These are phyloP conservation scores for Pseudofabraea citricarpa DNA, from an alignment of 2,329 filamentous ascomycete species.

Conservation along the genomic window DNA sequence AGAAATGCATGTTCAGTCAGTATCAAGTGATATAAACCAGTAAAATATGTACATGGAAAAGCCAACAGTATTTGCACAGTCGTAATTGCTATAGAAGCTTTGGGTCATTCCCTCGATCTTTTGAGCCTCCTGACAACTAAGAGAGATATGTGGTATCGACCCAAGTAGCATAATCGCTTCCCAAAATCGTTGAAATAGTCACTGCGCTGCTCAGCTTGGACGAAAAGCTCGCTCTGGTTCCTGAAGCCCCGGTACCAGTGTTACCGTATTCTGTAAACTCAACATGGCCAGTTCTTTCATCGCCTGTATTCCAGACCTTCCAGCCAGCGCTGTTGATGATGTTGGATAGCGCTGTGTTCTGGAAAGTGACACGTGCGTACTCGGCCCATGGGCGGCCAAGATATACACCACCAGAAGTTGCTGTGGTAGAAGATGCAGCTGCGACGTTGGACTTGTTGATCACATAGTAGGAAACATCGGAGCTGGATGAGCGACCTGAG, in stretches of 20 bases:
- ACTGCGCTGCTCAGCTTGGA: conserved; percentile 33
- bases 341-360: conserved; percentile 36
- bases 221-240: conserved; percentile 39
- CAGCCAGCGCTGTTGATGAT: conserved; percentile 47
- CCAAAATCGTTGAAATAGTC: conserved; percentile 36
- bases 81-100: no score
- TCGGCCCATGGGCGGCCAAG: conserved; percentile 46
- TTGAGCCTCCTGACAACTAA: no score
- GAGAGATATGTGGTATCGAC: conserved; percentile 35
- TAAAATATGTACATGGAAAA: no score
- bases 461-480: conserved; percentile 41
- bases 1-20: no score
- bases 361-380: conserved; percentile 43
- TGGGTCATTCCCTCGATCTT: no score
- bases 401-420: conserved; percentile 34
- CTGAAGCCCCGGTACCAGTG: conserved; percentile 40
- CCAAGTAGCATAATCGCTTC: conserved; percentile 33
- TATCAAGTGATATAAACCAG: no score
- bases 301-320: conserved; percentile 36
- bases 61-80: no score
- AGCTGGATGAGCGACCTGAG: conserved; percentile 31
- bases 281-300: conserved; percentile 40
- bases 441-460: conserved; percentile 45
- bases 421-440: conserved; percentile 32
- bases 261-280: conserved; percentile 46